Evolutionary conservation across 192 early-diverging fungal genomes (phyloP).

Genomic region (Coemansia sp.): DNA sequence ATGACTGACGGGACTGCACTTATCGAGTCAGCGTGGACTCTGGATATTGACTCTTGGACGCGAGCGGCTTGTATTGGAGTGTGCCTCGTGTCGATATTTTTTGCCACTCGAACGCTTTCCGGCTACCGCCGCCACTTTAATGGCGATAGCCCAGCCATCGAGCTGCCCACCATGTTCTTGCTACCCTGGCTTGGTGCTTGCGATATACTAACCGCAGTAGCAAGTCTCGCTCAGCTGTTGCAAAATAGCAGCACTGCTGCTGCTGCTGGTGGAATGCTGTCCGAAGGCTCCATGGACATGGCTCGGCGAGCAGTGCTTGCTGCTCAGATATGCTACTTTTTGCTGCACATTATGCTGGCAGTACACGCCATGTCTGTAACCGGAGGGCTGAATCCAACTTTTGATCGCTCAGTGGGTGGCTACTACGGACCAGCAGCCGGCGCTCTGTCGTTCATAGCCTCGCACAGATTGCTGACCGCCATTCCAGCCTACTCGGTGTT

Average conservation of each 20-base stretch:
- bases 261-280: not conserved
- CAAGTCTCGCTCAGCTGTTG: not conserved
- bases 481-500: not conserved
- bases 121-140: constrained; percentile 30
- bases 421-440: constrained; percentile 42
- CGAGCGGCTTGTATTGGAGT: constrained; percentile 8
- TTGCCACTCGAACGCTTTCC: constrained; percentile 14
- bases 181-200: constrained; percentile 33
- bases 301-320: constrained; percentile 20
- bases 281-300: not conserved
- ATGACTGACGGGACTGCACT: not conserved
- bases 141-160: constrained; percentile 21
- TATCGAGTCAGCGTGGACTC: not conserved
- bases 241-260: not conserved
- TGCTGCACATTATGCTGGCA: constrained; percentile 23
- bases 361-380: constrained; percentile 28
- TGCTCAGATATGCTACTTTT: constrained; percentile 36
- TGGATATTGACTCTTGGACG: constrained; percentile 14
- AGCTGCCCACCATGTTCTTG: constrained; percentile 38
- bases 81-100: constrained; percentile 20
- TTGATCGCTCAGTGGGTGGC: constrained; percentile 19
- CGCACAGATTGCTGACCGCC: constrained; percentile 20
- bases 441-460: constrained; percentile 13
- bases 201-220: constrained; percentile 18
- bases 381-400: constrained; percentile 7